Evolutionary conservation across 805 yeast genomes (phyloP), one percentile per base, ranked within the genome.

Genomic region (Lachancea nothofagi): DNA sequence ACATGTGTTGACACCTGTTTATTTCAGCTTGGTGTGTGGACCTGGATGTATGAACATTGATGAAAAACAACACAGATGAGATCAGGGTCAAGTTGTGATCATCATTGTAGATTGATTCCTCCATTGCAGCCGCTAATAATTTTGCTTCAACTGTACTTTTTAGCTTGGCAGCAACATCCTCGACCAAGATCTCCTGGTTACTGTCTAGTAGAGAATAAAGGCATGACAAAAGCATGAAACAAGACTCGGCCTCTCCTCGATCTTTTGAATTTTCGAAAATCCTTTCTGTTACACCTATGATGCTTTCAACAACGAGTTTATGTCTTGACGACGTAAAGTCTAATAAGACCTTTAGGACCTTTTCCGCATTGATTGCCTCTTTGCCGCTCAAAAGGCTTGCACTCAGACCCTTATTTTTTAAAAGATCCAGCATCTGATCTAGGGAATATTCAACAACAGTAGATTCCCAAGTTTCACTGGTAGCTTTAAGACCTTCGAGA

Each of bases 401-500:
- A 3, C 67, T 62, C 10, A 56, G 46, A 5, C 55, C 63, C 13
- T 66, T 62, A n/a, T 67, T 69, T 2, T 83, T 80, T 18, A 82
- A 61, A 14, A 71, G 54, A 1, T 72, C 56, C 8, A 81, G 51
- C 40, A 80, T 57, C 18, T 65, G 69, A 6, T 81, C 83, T 33
- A 77, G 61, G 1, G 78, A 68, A 15, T 70, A 57, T 19, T 74
- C 77, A 19, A 77, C 55, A 1, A 83, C 70, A 2, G 72, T 50
- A 20, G 64, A 53, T 4, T 53, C 62, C 34, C 56, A 43, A 12
- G 46, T 41, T 15, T 46, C 52, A 34, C 61, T 54, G 6, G 56
- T 55, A 2, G 80, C 61, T 5, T 72, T 69, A 36, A 88, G 59
- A 0, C 87, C 79, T 7, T 64, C 70, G 18, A 82, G 54, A 10